phyloP scores from a whole-genome alignment of 768 basidiomycete genomes.

The Myochromella boudieri region DNA sequence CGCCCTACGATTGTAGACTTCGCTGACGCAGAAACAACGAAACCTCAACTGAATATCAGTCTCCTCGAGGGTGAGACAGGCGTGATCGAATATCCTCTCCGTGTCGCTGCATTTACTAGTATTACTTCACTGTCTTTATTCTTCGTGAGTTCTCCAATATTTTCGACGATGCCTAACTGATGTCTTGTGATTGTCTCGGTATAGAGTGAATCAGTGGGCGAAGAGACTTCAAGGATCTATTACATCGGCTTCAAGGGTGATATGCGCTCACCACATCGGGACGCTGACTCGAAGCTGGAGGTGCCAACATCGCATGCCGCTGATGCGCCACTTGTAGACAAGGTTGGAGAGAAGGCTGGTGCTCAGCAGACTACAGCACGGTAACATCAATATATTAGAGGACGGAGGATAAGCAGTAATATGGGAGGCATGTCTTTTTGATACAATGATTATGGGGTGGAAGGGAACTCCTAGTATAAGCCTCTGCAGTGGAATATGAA shows the following conservation, averaged over 20 bases:
- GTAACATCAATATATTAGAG: too few species aligned
- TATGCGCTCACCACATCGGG: conserved; percentile 49
- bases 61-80: conserved; percentile 69
- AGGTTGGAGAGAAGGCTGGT: conserved; percentile 53
- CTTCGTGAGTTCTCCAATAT: conserved; percentile 56
- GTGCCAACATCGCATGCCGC: conserved; percentile 81
- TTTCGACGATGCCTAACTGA: background rate
- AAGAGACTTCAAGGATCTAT: conserved; percentile 65
- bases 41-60: conserved; percentile 69
- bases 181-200: background rate
- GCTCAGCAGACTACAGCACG: conserved; percentile 67
- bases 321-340: conserved; percentile 67
- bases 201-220: conserved; percentile 69
- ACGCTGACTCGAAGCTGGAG: conserved; percentile 62
- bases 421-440: background rate
- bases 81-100: conserved; percentile 76
- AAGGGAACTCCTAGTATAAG: too few species aligned
- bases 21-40: conserved; percentile 63
- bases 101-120: conserved; percentile 74
- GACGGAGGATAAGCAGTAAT: too few species aligned
- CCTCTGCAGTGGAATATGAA: too few species aligned
- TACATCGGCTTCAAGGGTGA: conserved; percentile 87
- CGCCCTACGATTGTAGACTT: conserved; percentile 77
- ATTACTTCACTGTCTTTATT: conserved; percentile 73
- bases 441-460: too few species aligned